Base-by-base conservation (phyloP, 140 eudicot species). In the Bidens hawaiensis region DNA sequence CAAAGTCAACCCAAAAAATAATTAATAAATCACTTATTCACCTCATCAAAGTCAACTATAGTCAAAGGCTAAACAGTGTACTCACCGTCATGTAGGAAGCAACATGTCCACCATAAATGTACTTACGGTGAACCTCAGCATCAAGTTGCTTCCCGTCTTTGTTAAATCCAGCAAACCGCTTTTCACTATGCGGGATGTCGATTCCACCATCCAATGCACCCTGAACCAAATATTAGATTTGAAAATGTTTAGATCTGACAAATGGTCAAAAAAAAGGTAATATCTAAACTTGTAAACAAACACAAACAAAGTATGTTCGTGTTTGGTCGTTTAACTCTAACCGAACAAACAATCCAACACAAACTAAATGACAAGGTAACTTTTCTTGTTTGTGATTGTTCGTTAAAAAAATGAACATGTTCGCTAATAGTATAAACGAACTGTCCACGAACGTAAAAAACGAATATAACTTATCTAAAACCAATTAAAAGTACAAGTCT, bases 131-230 rank as follows among this genome's bases (percentile, higher is more conserved):
- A 7, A 72, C 55, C 19, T 72, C 72, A 45, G 78, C 71, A 66
- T 78, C 79, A 47, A 78, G 79, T 52, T 56, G 41, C 68, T 68
- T 72, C 15, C 75, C 50, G n/a, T 77, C 78, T 50, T 66, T 71
- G 60, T 52, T 26, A 52, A 52, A 25, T 52, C 36, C 60, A 14
- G 36, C 36, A 52, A 52, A 52, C 36, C 77, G 50, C 65, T 77
- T 77, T 13, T 71, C 82, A 52, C 75, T 65, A 54, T 77, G 78
- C 9, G 82, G 82, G 24, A 76, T 58, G 26, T 76, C 82, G 43
- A 75, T 64, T 3, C 80, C 80, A 15, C 80, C 80, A 75, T 75
- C 80, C 60, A 75, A 41, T 0, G 82, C 77, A 28, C 77, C 82
- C 82, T 76, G 57, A 50, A 49, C 56, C 45, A 26, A 4, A 19